These are phyloP conservation scores for Didymella glomerata DNA, from an alignment of 2,329 filamentous ascomycete species.

Conservation along the genomic window DNA sequence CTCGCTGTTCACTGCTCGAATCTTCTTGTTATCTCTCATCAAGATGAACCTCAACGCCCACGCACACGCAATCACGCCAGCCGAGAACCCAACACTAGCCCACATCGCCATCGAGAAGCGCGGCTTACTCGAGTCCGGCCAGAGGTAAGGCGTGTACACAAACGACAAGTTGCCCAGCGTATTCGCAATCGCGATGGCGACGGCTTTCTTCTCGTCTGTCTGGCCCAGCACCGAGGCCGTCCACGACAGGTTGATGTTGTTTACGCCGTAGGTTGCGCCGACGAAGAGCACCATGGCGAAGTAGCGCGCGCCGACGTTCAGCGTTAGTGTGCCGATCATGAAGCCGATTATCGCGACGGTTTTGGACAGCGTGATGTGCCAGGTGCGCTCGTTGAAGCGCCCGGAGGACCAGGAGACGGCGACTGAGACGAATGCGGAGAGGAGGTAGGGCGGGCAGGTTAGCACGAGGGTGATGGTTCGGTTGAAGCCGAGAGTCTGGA, in stretches of 20 bases:
- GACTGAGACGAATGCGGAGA: conserved; percentile 39
- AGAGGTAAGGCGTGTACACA: conserved; percentile 42
- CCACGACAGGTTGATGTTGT: conserved; percentile 52
- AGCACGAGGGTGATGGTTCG: conserved; percentile 42
- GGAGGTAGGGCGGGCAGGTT: conserved; percentile 43
- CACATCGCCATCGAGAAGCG: conserved; percentile 28
- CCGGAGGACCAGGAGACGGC: conserved; percentile 37
- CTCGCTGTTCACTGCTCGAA: conserved; percentile 26
- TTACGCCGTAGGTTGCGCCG: conserved; percentile 42
- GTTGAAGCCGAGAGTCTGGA: conserved; percentile 38
- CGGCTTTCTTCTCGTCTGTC: conserved; percentile 54
- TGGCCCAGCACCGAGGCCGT: conserved; percentile 50
- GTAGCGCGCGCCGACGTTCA: conserved; percentile 43
- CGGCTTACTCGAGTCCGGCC: conserved; percentile 23
- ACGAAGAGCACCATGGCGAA: conserved; percentile 45
- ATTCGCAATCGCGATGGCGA: conserved; percentile 52
- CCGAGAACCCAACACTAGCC: conserved; percentile 25
- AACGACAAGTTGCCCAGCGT: conserved; percentile 49
- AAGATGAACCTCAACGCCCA: conserved; percentile 31
- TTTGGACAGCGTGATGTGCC: conserved; percentile 43
- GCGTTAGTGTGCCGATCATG: conserved; percentile 37
- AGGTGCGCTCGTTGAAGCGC: conserved; percentile 41
- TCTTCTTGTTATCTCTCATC: conserved; percentile 33
- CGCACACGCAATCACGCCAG: conserved; percentile 22
- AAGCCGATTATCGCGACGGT: conserved; percentile 41